Percentiles rank a stretch among this genome's conserved stretches.
These are phyloP conservation scores for Kodamaea restingae DNA, from an alignment of 805 yeast species.

Conservation along the genomic window DNA sequence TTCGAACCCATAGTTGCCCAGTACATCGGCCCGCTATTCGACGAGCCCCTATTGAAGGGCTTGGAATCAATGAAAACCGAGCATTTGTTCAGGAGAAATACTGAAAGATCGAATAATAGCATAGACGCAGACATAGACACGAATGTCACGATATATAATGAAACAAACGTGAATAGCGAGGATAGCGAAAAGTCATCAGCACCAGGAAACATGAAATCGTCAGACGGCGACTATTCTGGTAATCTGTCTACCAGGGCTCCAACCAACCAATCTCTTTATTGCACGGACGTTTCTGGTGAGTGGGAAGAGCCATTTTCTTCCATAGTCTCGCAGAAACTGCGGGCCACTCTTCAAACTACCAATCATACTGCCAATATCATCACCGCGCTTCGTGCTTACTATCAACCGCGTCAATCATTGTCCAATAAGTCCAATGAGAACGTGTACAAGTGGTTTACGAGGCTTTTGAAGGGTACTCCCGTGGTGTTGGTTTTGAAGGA, in stretches of 20 bases:
- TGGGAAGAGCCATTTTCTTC: neutral
- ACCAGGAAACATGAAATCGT: too few relatives aligned
- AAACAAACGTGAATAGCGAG: too few relatives aligned
- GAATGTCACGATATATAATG: too few relatives aligned
- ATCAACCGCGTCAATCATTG: slow-evolving; percentile 15
- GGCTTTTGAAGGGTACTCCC: slow-evolving; percentile 27
- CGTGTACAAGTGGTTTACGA: slow-evolving; percentile 28
- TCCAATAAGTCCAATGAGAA: slow-evolving; percentile 11
- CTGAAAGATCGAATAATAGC: too few relatives aligned
- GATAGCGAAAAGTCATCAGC: too few relatives aligned
- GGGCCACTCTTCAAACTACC: slow-evolving; percentile 17
- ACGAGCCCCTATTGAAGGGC: slow-evolving; percentile 13
- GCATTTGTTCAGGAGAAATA: slow-evolving; percentile 11
- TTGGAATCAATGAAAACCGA: slow-evolving; percentile 12
- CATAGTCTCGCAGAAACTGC: slow-evolving; percentile 9
- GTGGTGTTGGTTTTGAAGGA: slow-evolving; percentile 27
- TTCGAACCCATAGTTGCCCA: slow-evolving; percentile 22
- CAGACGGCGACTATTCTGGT: too few relatives aligned
- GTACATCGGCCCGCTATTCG: slow-evolving; percentile 19
- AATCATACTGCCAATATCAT: slow-evolving; percentile 24
- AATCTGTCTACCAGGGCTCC: too few relatives aligned
- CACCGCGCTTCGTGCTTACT: slow-evolving; percentile 24
- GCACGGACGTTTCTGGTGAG: too few relatives aligned
- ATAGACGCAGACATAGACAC: too few relatives aligned
- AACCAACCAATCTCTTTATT: too few relatives aligned